Evolutionary conservation across 495 filamentous ascomycete genomes (phyloP), one percentile per base, ranked within the genome.

Genomic region (Friedmanniomyces endolithicus): DNA sequence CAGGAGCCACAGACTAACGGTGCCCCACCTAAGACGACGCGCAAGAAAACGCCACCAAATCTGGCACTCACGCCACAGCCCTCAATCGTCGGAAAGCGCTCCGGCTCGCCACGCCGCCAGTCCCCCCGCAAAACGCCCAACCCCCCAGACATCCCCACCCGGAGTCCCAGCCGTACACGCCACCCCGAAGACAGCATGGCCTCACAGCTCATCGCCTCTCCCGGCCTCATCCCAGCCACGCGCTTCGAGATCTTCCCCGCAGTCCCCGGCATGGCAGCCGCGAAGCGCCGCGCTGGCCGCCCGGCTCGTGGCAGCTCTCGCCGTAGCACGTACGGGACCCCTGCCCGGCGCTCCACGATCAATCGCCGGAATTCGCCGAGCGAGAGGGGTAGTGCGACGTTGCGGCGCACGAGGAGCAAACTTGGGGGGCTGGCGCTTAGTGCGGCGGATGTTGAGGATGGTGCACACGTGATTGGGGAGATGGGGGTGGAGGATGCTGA

Each of bases 211-310:
- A 41, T 50, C 16, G 34, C 52, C 11, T 53, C 58, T 1, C 37
- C 56, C 35, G 70, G 70, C 19, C 67, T 70, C 23, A 88, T 95
- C 47, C 87, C 88, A 0, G 76, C 85, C 1, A 83, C 77, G 31
- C 77, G 88, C 55, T 95, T 92, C 67, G 85, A 94, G 62, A 80
- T 94, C 45, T 90, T 85, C 63, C 89, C 89, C 35, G 84, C 85
- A 2, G 72, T 88, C n/a, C 84, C 80, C 52, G 75, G 79, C 9
- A 50, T 55, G 55, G 41, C 48, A 19, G 17, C 50, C 6, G 67
- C 69, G 1, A 58, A 62, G n/a, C 65, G 70, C 57, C 68, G 73
- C 31, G 72, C 70, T 45, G 74, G 74, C 23, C 74, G 78, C n/a
- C 77, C 78, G 1, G 62, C 61, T 27, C 58, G 67, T 2, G 52